phyloP scores from a whole-genome alignment of 495 filamentous ascomycete genomes.

The Podospora tetraspora region DNA sequence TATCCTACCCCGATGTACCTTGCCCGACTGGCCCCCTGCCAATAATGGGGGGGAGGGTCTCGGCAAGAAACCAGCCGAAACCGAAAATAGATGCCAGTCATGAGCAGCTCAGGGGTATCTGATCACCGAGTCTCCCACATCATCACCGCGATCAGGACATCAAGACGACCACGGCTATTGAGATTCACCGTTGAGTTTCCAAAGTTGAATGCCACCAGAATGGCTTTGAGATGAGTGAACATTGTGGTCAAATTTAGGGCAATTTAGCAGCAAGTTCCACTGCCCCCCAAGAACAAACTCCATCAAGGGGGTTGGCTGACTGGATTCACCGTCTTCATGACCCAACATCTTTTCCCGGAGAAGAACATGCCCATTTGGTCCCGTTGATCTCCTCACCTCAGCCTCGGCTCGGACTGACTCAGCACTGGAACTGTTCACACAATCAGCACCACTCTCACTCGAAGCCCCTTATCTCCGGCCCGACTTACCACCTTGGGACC shows the following conservation, averaged over 20 bases:
- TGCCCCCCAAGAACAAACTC: neutral
- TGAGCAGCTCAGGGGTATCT: neutral
- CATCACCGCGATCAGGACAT: neutral
- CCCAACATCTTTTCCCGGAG: neutral
- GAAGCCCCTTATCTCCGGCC: neutral
- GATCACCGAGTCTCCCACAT: neutral
- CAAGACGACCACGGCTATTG: neutral
- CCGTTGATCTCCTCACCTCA: neutral
- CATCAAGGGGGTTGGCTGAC: neutral
- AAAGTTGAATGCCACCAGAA: neutral
- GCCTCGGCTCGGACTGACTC: too few species aligned
- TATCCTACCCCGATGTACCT: neutral
- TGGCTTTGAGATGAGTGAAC: neutral
- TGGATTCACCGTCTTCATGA: neutral
- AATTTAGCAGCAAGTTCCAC: neutral
- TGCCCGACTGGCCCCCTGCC: neutral
- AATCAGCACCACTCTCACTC: neutral
- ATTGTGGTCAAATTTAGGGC: neutral
- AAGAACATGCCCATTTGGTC: neutral
- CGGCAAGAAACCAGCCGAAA: neutral
- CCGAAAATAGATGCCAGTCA: neutral
- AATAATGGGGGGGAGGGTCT: neutral
- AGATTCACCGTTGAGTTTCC: neutral
- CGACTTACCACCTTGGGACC: conserved; percentile 22
- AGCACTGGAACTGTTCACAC: conserved; percentile 16